Evolutionary conservation across 1,139 yeast genomes (phyloP).

Genomic region (Arxiozyma telluris): DNA sequence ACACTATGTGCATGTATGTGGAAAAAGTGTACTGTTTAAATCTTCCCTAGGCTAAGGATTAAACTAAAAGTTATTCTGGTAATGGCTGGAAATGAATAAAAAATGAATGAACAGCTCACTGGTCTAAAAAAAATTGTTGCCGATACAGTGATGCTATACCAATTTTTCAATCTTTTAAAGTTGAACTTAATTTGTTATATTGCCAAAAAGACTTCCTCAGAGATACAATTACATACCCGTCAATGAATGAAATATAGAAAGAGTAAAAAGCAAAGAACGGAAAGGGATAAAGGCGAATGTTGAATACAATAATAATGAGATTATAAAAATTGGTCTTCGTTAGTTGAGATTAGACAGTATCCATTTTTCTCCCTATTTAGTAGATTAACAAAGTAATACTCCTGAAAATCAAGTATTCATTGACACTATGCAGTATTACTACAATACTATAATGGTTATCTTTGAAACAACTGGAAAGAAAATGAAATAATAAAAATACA

Average conservation of each 20-base stretch:
- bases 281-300: neutral
- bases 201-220: neutral
- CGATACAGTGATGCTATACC: neutral
- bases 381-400: neutral
- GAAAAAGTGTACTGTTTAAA: too few relatives aligned
- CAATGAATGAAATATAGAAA: neutral
- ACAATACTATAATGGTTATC: neutral
- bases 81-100: too few relatives aligned
- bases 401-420: too few relatives aligned
- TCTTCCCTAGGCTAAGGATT: neutral
- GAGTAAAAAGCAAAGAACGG: neutral
- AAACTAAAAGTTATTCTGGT: neutral
- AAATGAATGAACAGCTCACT: neutral
- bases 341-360: neutral
- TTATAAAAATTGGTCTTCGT: neutral
- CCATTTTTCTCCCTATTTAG: too few relatives aligned
- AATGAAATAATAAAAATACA: neutral
- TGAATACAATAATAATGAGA: neutral
- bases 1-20: neutral
- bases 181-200: neutral
- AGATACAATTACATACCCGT: neutral
- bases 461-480: neutral
- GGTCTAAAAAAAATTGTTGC: neutral
- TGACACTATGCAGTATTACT: neutral
- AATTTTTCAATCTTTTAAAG: neutral